phyloP scores from a whole-genome alignment of 2,329 filamentous ascomycete species.

The Colletotrichum sp. region DNA sequence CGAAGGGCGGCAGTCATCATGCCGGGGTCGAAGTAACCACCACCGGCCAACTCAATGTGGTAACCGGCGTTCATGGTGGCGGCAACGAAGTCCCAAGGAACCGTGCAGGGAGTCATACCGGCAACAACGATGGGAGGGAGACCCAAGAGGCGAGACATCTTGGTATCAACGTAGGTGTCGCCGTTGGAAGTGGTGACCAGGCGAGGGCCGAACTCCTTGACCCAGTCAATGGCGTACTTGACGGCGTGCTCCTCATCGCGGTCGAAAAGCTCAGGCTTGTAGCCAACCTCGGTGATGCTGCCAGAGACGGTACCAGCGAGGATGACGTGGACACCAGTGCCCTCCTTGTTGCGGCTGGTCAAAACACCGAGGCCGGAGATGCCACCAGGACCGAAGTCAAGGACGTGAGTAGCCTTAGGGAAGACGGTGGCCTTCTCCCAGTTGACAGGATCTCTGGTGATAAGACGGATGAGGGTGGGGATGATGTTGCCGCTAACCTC shows the following conservation, averaged over 20 bases:
- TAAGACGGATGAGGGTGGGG: slow-evolving; percentile 85
- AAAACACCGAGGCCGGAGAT: slow-evolving; percentile 95
- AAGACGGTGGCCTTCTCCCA: slow-evolving; percentile 97
- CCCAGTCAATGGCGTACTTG: slow-evolving; percentile 96
- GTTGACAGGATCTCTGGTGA: slow-evolving; percentile 91
- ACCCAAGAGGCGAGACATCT: slow-evolving; percentile 88
- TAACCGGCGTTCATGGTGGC: slow-evolving; percentile 96
- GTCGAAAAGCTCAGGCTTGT: slow-evolving; percentile 97
- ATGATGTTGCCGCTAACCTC: slow-evolving; percentile 79
- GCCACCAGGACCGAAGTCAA: slow-evolving; percentile 96
- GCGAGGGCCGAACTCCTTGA: slow-evolving; percentile 94
- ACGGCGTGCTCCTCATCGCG: slow-evolving; percentile 94
- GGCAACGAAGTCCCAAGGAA: slow-evolving; percentile 89
- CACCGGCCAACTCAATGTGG: slow-evolving; percentile 87
- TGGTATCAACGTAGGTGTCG: slow-evolving; percentile 92
- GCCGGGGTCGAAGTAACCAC: slow-evolving; percentile 85
- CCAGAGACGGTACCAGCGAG: slow-evolving; percentile 93
- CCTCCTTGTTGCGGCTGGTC: slow-evolving; percentile 99
- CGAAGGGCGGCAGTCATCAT: slow-evolving; percentile 81
- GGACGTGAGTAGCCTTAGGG: slow-evolving; percentile 86
- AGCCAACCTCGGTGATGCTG: slow-evolving; percentile 88
- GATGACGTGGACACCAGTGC: slow-evolving; percentile 95
- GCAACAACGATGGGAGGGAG: slow-evolving; percentile 88
- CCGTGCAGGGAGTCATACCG: slow-evolving; percentile 91
- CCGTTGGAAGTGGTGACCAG: slow-evolving; percentile 89